Evolutionary conservation across 768 basidiomycete species (phyloP), one percentile per base, ranked within the genome.

Genomic region (Rhodotorula babjevae): DNA sequence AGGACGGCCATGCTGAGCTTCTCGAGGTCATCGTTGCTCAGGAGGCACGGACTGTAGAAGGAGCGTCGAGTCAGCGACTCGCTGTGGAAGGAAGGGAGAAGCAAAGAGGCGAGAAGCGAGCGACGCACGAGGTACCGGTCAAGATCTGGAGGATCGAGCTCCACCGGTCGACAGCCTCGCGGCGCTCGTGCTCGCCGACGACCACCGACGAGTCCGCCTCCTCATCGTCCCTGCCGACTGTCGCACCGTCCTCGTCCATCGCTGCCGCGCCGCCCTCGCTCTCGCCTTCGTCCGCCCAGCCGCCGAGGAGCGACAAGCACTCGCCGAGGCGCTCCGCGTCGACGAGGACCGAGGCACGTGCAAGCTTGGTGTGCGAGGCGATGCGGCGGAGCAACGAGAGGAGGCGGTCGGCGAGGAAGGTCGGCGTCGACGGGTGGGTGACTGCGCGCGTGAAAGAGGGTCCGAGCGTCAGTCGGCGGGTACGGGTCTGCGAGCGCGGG

Each of bases 341-440:
- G 57, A 72, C 10, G 16, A 63, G 55, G 7, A 56, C 8, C 8
- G 53, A 33, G 10, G 12, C 8, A 16, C 64, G 19, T 0, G 16
- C 2, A 6, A 25, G 3, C 36, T 53, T 23, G 56, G 47, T 19
- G 25, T 56, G 49, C 31, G 29, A 27, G 14, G n/a, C 53, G 55
- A 63, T 18, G 55, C 56, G 65, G 15, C 14, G 29, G 31, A 72
- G 46, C 25, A 72, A 65, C 27, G 46, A 19, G 44, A 23, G 9
- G 15, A 55, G 27, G 18, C 56, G 56, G 12, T 65, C 65, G 47
- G 27, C 61, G 40, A 71, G 46, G 1, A n/a, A 0, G 10, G 27
- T 7, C 5, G 70, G 25, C 2, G 61, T 58, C 25, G 33, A 52
- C 16, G 70, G 65, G 33, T 71, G 60, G 25, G 61, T 67, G 61